These are phyloP conservation scores for Fusarium sp. DNA, from an alignment of 2,329 filamentous ascomycete genomes.

Conservation along the genomic window DNA sequence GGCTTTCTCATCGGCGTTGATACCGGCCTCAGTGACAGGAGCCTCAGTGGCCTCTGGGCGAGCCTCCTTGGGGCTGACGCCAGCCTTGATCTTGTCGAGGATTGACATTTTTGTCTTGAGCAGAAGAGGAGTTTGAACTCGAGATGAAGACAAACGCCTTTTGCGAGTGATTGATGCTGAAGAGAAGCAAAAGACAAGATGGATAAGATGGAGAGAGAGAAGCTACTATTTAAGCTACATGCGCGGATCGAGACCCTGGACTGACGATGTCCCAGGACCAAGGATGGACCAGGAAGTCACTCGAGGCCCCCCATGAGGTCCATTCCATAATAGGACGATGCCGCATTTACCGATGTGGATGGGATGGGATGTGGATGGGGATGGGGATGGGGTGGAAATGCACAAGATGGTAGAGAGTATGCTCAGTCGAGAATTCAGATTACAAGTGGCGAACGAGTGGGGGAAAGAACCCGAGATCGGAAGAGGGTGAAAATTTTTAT, in stretches of 20 bases:
- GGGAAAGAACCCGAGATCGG: slow-evolving; percentile 33
- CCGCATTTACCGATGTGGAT: slow-evolving; percentile 15
- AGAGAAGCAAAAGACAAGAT: neutral
- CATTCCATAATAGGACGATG: slow-evolving; percentile 13
- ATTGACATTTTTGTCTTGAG: slow-evolving; percentile 29
- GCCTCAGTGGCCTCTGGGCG: slow-evolving; percentile 3
- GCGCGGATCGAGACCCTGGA: neutral
- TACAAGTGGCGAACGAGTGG: slow-evolving; percentile 30
- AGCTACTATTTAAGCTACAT: slow-evolving; percentile 3
- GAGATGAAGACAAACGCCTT: neutral
- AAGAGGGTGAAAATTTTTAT: slow-evolving; percentile 32
- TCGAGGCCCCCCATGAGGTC: neutral
- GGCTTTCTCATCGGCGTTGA: slow-evolving; percentile 20
- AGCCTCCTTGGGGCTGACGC: slow-evolving; percentile 21
- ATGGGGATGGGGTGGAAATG: neutral
- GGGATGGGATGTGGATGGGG: neutral
- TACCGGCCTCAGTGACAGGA: slow-evolving; percentile 5
- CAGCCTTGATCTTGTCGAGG: slow-evolving; percentile 34
- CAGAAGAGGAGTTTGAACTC: slow-evolving; percentile 1
- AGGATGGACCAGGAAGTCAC: neutral
- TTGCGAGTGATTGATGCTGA: neutral
- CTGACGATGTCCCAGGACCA: neutral
- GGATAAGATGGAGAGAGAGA: neutral
- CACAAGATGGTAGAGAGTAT: neutral
- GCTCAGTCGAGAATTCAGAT: slow-evolving; percentile 15